Evolutionary conservation across 805 yeast genomes (phyloP), one percentile per base, ranked within the genome.

Genomic region (Starmerella vaccinii): DNA sequence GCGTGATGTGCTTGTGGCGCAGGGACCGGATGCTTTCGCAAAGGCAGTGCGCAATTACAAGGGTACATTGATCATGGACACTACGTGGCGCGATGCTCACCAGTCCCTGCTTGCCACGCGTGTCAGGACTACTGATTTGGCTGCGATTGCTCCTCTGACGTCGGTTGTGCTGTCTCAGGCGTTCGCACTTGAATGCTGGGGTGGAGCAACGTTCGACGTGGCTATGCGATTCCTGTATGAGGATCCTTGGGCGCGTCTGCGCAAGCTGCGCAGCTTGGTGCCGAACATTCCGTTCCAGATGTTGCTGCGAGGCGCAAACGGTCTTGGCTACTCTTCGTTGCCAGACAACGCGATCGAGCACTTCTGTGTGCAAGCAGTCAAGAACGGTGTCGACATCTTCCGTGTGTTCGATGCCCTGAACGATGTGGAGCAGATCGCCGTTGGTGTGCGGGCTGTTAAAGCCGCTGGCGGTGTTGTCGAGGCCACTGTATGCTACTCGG

Each of bases 51-150:
- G 97, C 67, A 68, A 71, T 16, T 81, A 79, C 71, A 72, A 85
- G 49, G 98, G 98, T 63, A 82, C 95, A 59, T 74, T 92, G 68
- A 71, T 92, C 62, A 92, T 94, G 86, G 99, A 92, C 69, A 92
- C 99, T 49, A 92, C 99, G 9, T 92, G 99, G 99, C 87, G 99
- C 80, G 99, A 92, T 70, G 98, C 98, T 33, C 98, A 92, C 71
- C 99, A 92, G 75, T 89, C 97, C 22, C 72, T 92, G 61, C 76
- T 92, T 64, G 99, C 99, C 9, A 92, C 99, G 38, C 84, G 98
- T 71, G 94, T 92, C 34, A 81, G 99, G 71, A 92, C 98, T 22
- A 77, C 84, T 60, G 99, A 92, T 69, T 73, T 92, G 63, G 72
- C 82, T 47, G 84, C 88, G 60, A 86, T 92, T 72, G 99, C 98